Evolutionary conservation across 2,329 filamentous ascomycete genomes (phyloP), one percentile per base, ranked within the genome.

Genomic region (Ceratocystis diversiconidia): DNA sequence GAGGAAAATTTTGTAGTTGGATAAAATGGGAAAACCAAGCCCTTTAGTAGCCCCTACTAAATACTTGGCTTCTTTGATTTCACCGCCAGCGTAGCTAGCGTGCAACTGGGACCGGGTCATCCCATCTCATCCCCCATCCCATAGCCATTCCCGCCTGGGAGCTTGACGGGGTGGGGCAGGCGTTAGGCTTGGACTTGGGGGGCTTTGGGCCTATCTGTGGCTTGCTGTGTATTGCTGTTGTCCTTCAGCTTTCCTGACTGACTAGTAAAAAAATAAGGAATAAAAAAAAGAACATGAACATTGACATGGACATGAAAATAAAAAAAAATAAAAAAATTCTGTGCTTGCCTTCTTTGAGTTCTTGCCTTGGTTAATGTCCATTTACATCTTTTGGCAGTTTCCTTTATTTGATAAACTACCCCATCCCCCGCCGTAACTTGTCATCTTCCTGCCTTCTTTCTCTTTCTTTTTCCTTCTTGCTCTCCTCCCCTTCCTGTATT

Each of bases 361-460:
- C 52, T 57, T 57, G 25, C 28, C 17, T 32, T 10, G 55, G 6
- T n/a, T 59, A 28, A 59, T 59, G 55, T 17, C 19, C 22, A 59
- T 32, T 59, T 59, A 22, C 44, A 28, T 30, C 22, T 48, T 41
- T 62, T 46, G 41, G 41, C 60, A 46, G 60, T 28, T 61, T 50
- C 41, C 43, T 64, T 62, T 32, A 52, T 62, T 55, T 65, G 57
- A 44, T 50, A 25, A 41, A 41, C 36, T 41, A 41, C 12, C 10
- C 32, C 46, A 43, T 43, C 44, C 55, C 52, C 55, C 61, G 19
- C 43, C 50, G 41, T 50, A 12, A 28, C 57, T 41, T 36, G 30
- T 19, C 48, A 43, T 66, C 50, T 61, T 63, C 52, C 28, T 46
- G 36, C 62, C 66, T 66, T 63, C 5, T 59, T 59, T 66, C 68